Evolutionary conservation across 2,329 filamentous ascomycete genomes (phyloP).

Genomic region (Drechslerella dactyloides): DNA sequence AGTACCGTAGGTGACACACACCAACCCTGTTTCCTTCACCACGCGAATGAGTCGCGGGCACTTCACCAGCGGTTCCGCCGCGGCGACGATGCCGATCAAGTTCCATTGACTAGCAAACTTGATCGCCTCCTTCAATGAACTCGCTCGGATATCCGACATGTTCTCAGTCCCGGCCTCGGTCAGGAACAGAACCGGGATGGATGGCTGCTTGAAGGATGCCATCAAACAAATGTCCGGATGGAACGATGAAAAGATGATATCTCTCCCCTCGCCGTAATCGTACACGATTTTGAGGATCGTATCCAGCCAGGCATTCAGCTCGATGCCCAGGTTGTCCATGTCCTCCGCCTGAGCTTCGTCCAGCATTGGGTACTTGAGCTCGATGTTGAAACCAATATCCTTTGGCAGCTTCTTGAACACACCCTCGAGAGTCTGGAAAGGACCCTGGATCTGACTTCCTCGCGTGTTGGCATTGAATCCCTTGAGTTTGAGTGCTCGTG

Average conservation of each 20-base stretch:
- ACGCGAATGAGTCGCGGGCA: conserved; percentile 81
- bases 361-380: conserved; percentile 99
- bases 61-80: conserved; percentile 85
- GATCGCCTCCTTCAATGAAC: conserved; percentile 91
- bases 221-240: conserved; percentile 96
- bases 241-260: conserved; percentile 96
- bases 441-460: conserved; percentile 92
- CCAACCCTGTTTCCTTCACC: conserved; percentile 89
- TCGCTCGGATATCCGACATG: conserved; percentile 87
- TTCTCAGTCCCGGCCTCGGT: conserved; percentile 82
- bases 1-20: conserved; percentile 92
- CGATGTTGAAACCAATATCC: conserved; percentile 92
- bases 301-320: conserved; percentile 95
- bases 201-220: conserved; percentile 87
- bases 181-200: conserved; percentile 89
- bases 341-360: conserved; percentile 93
- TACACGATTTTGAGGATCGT: conserved; percentile 90
- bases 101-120: conserved; percentile 96
- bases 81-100: conserved; percentile 84
- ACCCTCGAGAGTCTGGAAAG: conserved; percentile 93
- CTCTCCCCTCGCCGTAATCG: conserved; percentile 78
- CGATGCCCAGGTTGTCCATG: conserved; percentile 95
- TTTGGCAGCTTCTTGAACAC: conserved; percentile 85
- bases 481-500: conserved; percentile 86
- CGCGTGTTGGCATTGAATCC: conserved; percentile 95